Evolutionary conservation across 192 early-diverging fungal species (phyloP), one percentile per base, ranked within the genome.

Genomic region (Glomus cerebriforme): DNA sequence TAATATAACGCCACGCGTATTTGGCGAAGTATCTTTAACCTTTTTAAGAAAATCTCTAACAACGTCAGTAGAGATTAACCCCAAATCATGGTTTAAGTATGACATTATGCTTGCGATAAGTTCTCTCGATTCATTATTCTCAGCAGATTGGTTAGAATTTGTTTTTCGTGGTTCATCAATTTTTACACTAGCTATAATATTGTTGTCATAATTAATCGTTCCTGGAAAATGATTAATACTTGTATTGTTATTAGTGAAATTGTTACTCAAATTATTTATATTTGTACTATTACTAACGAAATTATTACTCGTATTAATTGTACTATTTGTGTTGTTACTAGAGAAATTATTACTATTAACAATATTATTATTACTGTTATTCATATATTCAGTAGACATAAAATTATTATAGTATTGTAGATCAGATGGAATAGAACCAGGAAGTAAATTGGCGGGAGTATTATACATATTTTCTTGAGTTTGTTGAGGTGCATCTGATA

Each of bases 21-120:
- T 39, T 37, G 35, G 34, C 3, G 66, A 35, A 68, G 66, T 37
- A n/a, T 68, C 66, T 68, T 68, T 68, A n/a, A 68, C 66, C 35
- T 68, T 68, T n/a, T 39, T 31, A 68, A 68, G 66, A 37, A 68
- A 68, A 35, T 68, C 66, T 39, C 24, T n/a, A n/a, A 68, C 66
- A 10, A 68, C 66, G 0, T 68, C 32, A 24, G 66, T n/a, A 39
- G 66, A 68, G 5, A 68, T 68, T 37, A 68, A 37, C 2, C 66
- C 66, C 7, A 68, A 35, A 24, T 68, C 66, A n/a, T 29, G n/a
- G 8, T 68, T 68, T n/a, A 68, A 39, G 34, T 68, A 68, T 34
- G 66, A 22, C 66, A 68, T 68, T n/a, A 68, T 68, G n/a, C 32
- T 68, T 22, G 31, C 66, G 9, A 68, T 68, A n/a, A 68, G n/a